Percentiles rank a stretch among this genome's conserved stretches.
phyloP scores from a whole-genome alignment of 345 rosid genomes.

The Viola odorata region DNA sequence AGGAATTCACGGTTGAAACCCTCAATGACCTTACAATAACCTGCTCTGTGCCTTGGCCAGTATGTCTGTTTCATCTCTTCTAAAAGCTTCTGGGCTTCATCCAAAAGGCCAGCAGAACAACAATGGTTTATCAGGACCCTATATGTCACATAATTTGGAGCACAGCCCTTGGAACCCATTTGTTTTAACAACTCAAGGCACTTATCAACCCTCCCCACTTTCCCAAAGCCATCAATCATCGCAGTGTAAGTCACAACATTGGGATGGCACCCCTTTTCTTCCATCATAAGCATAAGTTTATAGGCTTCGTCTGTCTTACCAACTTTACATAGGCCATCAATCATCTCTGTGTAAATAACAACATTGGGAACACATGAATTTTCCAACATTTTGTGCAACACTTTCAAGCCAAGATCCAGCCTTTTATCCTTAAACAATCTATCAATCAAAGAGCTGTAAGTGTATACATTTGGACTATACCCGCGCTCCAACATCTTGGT shows the following conservation, averaged over 20 bases:
- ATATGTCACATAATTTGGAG: slow-evolving; percentile 88
- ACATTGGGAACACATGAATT: slow-evolving; percentile 79
- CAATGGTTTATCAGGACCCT: slow-evolving; percentile 75
- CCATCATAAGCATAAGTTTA: slow-evolving; percentile 91
- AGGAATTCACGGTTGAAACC: slow-evolving; percentile 75
- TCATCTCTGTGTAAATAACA: slow-evolving; percentile 83
- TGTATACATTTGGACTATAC: slow-evolving; percentile 51
- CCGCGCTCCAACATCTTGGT: slow-evolving; percentile 77
- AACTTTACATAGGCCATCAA: slow-evolving; percentile 84
- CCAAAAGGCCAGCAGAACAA: slow-evolving; percentile 63
- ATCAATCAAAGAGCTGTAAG: slow-evolving; percentile 85
- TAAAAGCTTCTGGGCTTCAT: slow-evolving; percentile 66
- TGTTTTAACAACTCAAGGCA: slow-evolving; percentile 63
- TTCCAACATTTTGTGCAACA: slow-evolving; percentile 88
- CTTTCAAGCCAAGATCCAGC: slow-evolving; percentile 75
- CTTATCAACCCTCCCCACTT: slow-evolving; percentile 56
- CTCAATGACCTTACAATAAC: slow-evolving; percentile 77
- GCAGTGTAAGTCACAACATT: slow-evolving; percentile 99
- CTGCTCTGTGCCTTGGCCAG: slow-evolving; percentile 69
- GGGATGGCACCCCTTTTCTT: slow-evolving; percentile 78
- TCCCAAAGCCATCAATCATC: slow-evolving; percentile 93
- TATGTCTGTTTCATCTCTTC: slow-evolving; percentile 93
- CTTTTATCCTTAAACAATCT: slow-evolving; percentile 72
- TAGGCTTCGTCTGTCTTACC: slow-evolving; percentile 84
- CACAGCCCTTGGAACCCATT: slow-evolving; percentile 79